Evolutionary conservation across 2,329 filamentous ascomycete genomes (phyloP).

Genomic region (Pseudogymnoascus sp.): DNA sequence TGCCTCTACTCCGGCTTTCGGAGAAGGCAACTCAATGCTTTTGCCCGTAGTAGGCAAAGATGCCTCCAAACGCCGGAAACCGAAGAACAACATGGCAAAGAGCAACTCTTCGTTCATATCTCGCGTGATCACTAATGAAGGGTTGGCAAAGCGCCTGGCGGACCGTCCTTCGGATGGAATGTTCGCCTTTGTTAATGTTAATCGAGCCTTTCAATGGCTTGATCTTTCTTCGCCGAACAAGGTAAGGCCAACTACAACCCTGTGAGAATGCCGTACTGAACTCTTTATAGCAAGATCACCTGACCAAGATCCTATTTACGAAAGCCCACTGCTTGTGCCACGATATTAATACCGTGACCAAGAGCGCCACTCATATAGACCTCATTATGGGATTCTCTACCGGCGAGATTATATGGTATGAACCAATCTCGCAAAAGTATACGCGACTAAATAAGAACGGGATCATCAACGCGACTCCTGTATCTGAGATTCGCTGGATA

Average conservation of each 20-base stretch:
- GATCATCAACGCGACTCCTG: slow-evolving; percentile 74
- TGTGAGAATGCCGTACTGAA: neutral
- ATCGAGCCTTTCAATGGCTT: slow-evolving; percentile 91
- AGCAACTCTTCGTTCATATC: slow-evolving; percentile 98
- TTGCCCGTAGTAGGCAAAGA: slow-evolving; percentile 57
- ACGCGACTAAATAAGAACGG: slow-evolving; percentile 95
- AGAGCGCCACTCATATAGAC: slow-evolving; percentile 72
- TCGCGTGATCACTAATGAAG: slow-evolving; percentile 86
- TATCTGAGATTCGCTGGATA: slow-evolving; percentile 86
- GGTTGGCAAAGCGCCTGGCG: slow-evolving; percentile 64
- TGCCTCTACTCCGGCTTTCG: slow-evolving; percentile 59
- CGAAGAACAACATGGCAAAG: slow-evolving; percentile 97
- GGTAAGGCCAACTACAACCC: slow-evolving; percentile 30
- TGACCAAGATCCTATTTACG: slow-evolving; percentile 94
- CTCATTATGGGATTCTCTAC: slow-evolving; percentile 94
- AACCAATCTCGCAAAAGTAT: slow-evolving; percentile 93
- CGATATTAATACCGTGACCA: slow-evolving; percentile 80
- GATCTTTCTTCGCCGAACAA: slow-evolving; percentile 72
- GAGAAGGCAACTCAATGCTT: slow-evolving; percentile 74
- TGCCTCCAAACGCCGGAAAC: slow-evolving; percentile 75
- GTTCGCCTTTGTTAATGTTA: slow-evolving; percentile 92
- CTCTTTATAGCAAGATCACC: slow-evolving; percentile 49
- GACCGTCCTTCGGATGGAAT: slow-evolving; percentile 72
- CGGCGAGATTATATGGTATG: slow-evolving; percentile 97
- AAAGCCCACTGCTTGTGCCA: slow-evolving; percentile 94